A percentile compares a stretch with the other conserved stretches of the same genome.
Conservation (phyloP, 148 eudicot genomes). For the Dysphania ambrosioides region DNA sequence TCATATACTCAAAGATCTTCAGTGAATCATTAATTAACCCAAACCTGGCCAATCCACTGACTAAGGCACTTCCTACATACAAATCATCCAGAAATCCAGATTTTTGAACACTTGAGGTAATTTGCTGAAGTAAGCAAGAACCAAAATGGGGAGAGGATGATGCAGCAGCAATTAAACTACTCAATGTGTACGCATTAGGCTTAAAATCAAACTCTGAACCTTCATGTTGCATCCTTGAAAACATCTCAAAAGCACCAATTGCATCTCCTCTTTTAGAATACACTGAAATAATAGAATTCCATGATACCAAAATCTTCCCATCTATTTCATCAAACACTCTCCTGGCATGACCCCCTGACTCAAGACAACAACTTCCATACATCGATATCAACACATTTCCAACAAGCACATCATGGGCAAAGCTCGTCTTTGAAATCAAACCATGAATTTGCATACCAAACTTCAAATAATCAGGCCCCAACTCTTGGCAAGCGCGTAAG, state of each 20-base stretch:
- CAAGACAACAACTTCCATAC: slow-evolving; percentile 59
- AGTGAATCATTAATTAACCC: slow-evolving; percentile 50
- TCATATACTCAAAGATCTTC: slow-evolving; percentile 54
- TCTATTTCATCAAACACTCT: slow-evolving; percentile 53
- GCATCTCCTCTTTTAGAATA: slow-evolving; percentile 55
- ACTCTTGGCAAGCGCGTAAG: slow-evolving; percentile 58
- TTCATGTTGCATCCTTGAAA: slow-evolving; percentile 55
- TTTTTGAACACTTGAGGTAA: slow-evolving; percentile 47
- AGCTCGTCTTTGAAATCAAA: slow-evolving; percentile 46
- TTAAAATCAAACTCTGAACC: slow-evolving; percentile 31
- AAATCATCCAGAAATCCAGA: slow-evolving; percentile 58
- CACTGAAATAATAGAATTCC: slow-evolving; percentile 80
- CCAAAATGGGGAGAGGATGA: slow-evolving; percentile 32
- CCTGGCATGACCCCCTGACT: slow-evolving; percentile 35
- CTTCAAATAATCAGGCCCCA: slow-evolving; percentile 37
- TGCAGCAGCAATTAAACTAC: slow-evolving; percentile 65
- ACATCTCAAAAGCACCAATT: slow-evolving; percentile 45
- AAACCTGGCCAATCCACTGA: slow-evolving; percentile 62
- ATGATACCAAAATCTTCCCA: slow-evolving; percentile 45
- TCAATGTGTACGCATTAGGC: slow-evolving; percentile 63
- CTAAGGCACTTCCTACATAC: slow-evolving; percentile 80
- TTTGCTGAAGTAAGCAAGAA: slow-evolving; percentile 46
- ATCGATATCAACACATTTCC: slow-evolving; percentile 68
- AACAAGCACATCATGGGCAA: slow-evolving; percentile 46
- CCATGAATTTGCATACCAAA: slow-evolving; percentile 75